Evolutionary conservation across 257 asterid species (phyloP).

Genomic region (Fraxinus americana): DNA sequence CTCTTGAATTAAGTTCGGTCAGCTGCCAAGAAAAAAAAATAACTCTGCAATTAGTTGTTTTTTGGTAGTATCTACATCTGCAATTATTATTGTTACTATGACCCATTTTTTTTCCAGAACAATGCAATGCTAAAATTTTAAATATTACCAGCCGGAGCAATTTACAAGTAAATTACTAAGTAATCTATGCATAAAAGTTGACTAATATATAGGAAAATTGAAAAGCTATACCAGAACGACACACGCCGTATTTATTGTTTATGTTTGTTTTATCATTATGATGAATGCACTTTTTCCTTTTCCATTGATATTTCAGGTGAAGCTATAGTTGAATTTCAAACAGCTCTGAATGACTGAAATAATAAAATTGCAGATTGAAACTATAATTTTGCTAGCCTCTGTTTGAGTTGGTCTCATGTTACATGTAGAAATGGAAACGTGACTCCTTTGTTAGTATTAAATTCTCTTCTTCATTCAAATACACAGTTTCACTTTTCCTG

Average conservation of each 20-base stretch:
- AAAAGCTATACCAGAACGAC: background rate
- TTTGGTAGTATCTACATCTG: background rate
- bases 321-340: constrained; percentile 57
- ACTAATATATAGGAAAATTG: background rate
- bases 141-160: background rate
- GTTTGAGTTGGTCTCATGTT: constrained; percentile 84
- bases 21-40: background rate
- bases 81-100: background rate
- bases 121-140: background rate
- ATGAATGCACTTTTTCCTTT: background rate
- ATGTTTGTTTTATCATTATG: background rate
- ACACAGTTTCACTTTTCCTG: background rate
- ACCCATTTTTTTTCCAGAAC: background rate
- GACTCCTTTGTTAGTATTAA: constrained; percentile 62
- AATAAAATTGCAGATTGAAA: constrained; percentile 63
- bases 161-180: background rate
- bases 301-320: constrained; percentile 51
- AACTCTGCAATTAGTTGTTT: background rate
- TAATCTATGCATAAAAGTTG: background rate
- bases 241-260: background rate
- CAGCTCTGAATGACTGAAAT: constrained; percentile 63
- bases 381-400: constrained; percentile 68
- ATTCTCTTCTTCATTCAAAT: background rate
- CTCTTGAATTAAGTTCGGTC: no score
- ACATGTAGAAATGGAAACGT: constrained; percentile 73